Conservation (phyloP, 768 basidiomycete genomes). For the Lactarius hengduanensis region DNA sequence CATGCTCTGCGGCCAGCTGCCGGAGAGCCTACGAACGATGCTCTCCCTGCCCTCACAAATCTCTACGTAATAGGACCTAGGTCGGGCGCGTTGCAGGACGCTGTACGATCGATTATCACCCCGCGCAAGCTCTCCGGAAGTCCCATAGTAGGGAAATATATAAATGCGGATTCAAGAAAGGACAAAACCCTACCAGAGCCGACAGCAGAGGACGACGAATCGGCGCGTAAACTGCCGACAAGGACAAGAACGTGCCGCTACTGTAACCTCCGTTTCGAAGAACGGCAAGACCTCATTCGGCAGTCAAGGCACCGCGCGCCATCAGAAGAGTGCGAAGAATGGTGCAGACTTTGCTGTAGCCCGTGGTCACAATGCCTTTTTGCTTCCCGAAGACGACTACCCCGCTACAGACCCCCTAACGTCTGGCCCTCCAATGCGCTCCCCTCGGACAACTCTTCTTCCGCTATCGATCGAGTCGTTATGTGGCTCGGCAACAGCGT, state of each 20-base stretch:
- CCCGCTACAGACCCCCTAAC: not conserved
- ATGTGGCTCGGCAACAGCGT: not conserved
- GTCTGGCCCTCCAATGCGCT: not conserved
- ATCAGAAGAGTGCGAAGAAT: not conserved
- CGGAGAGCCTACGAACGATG: not conserved
- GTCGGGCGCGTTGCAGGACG: not conserved
- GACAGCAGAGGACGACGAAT: not conserved
- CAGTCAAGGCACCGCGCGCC: not conserved
- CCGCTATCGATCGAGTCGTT: no score
- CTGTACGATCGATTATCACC: not conserved
- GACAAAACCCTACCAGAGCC: not conserved
- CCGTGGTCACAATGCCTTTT: not conserved
- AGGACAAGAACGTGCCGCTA: not conserved
- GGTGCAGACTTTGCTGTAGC: not conserved
- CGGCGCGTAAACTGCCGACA: not conserved
- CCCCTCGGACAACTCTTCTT: no score
- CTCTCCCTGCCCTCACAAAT: not conserved
- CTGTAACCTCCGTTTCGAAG: not conserved
- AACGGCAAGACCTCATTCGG: not conserved
- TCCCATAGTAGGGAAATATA: not conserved
- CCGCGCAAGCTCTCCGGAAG: not conserved
- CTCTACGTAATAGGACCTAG: not conserved
- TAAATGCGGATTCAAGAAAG: not conserved
- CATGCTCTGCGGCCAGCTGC: not conserved
- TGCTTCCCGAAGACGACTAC: not conserved